Percentiles rank a stretch among this genome's conserved stretches.
phyloP scores from a whole-genome alignment of 345 rosid species.

The thale cress (Arabidopsis thaliana) region TAIR10.1 NC_003076.8:19307501-19308000 shows the following conservation, averaged over 20 bases:
- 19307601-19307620: background rate
- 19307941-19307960: slow-evolving; percentile 38
- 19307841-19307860: slow-evolving; percentile 17
- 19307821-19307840: slow-evolving; percentile 35
- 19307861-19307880: background rate
- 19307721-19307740: slow-evolving; percentile 48
- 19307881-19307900: background rate
- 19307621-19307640: background rate
- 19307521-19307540: slow-evolving; percentile 41
- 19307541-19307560: slow-evolving; percentile 37
- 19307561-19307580: slow-evolving; percentile 46
- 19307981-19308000: slow-evolving; percentile 28
- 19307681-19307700: slow-evolving; percentile 38
- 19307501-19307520: slow-evolving; percentile 43
- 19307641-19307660: slow-evolving; percentile 40
- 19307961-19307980: slow-evolving; percentile 48
- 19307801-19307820: slow-evolving; percentile 46
- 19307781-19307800: slow-evolving; percentile 41
- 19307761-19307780: slow-evolving; percentile 38
- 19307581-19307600: slow-evolving; percentile 16
- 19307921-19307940: background rate
- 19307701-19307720: slow-evolving; percentile 44
- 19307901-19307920: slow-evolving; percentile 39
- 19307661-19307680: slow-evolving; percentile 27
- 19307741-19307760: slow-evolving; percentile 46